Percentiles rank a stretch among this genome's conserved stretches.
These are phyloP conservation scores for Lactarius vividus DNA, from an alignment of 768 basidiomycete species.

Conservation along the genomic window DNA sequence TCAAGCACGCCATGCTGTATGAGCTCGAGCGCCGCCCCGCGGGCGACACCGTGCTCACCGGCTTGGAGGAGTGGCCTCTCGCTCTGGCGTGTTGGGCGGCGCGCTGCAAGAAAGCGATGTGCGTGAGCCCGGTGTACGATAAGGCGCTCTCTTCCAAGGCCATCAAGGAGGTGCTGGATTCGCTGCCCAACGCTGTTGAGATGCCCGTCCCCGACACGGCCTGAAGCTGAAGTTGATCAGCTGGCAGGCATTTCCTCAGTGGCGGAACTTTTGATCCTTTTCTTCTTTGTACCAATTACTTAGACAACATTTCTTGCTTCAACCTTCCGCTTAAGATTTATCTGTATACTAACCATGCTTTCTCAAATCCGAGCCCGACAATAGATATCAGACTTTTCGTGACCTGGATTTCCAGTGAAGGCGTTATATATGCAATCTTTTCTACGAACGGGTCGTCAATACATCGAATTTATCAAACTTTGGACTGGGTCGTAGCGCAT, in stretches of 20 bases:
- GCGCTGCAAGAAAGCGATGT: constrained; percentile 45
- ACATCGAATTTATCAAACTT: neutral
- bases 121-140: constrained; percentile 54
- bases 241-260: neutral
- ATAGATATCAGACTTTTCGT: neutral
- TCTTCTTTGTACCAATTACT: neutral
- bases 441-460: neutral
- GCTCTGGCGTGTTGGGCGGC: constrained; percentile 62
- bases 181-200: constrained; percentile 42
- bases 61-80: constrained; percentile 54
- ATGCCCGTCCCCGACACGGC: constrained; percentile 14
- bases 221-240: constrained; percentile 1
- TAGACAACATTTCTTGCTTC: neutral
- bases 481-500: neutral
- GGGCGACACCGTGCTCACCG: constrained; percentile 56
- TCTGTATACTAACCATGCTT: neutral
- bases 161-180: constrained; percentile 53
- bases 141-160: constrained; percentile 51
- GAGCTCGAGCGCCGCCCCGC: constrained; percentile 60
- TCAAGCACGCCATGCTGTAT: constrained; percentile 53
- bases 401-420: neutral
- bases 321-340: neutral
- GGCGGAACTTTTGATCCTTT: neutral
- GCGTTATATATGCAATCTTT: neutral
- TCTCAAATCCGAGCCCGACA: neutral